Evolutionary conservation across 1,284 basidiomycete species (phyloP).

Genomic region (Rhodotorula sp.): DNA sequence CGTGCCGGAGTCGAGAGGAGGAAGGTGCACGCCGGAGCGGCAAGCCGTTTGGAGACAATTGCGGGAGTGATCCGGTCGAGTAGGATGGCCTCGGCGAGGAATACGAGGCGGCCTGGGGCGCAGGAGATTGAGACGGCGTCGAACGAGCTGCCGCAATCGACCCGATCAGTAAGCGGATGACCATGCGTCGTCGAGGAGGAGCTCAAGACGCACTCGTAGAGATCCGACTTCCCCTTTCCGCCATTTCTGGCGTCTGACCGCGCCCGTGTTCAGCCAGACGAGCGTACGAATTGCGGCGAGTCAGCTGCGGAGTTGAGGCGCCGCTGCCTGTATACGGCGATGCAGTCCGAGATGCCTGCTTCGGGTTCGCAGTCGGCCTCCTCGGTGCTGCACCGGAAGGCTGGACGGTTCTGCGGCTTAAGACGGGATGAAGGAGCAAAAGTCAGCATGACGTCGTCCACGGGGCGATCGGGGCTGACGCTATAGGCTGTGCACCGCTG

Average conservation of each 20-base stretch:
- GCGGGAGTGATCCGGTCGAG: constrained; percentile 2
- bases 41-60: not conserved
- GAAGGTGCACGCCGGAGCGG: not conserved
- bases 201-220: not conserved
- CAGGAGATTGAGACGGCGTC: not conserved
- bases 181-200: not conserved
- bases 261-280: not conserved
- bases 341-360: not conserved
- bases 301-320: constrained; percentile 2
- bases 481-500: too few relatives aligned
- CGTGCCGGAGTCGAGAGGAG: constrained; percentile 1
- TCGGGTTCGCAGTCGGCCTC: not conserved
- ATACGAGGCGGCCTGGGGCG: not conserved
- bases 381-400: not conserved
- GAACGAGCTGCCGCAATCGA: not conserved
- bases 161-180: not conserved
- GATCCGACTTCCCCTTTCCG: not conserved
- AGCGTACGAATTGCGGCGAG: constrained; percentile 1
- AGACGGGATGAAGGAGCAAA: not conserved
- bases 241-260: not conserved
- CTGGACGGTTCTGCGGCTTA: not conserved
- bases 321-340: not conserved
- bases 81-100: not conserved
- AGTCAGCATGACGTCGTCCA: not conserved
- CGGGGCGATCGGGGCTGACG: too few relatives aligned